A percentile compares a stretch with the other conserved stretches of the same genome.
These are phyloP conservation scores for Phialophora tarda DNA, from an alignment of 2,329 filamentous ascomycete species.

Conservation along the genomic window DNA sequence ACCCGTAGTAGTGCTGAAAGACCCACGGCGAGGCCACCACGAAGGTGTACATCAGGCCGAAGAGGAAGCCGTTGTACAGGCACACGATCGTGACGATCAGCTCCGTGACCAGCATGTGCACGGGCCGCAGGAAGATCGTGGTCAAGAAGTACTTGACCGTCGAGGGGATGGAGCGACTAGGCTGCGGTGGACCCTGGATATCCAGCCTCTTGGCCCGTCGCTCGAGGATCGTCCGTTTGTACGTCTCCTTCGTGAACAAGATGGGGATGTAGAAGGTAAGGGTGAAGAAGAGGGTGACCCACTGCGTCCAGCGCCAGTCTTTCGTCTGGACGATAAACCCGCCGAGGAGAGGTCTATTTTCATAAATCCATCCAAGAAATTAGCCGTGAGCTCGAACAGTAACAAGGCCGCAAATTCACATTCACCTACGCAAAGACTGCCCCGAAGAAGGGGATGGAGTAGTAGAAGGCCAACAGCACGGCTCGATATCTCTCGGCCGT, in stretches of 20 bases:
- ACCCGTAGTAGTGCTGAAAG: constrained; percentile 55
- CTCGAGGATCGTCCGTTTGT: constrained; percentile 40
- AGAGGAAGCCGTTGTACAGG: constrained; percentile 76
- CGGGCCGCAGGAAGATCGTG: constrained; percentile 56
- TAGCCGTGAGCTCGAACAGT: not conserved
- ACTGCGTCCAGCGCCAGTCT: constrained; percentile 46
- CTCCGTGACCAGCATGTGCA: constrained; percentile 70
- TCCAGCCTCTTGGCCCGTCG: constrained; percentile 26
- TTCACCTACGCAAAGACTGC: constrained; percentile 35
- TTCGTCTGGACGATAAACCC: constrained; percentile 68
- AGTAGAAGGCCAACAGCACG: constrained; percentile 37
- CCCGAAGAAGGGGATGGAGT: constrained; percentile 37
- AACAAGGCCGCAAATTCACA: not conserved
- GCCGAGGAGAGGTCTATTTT: constrained; percentile 46
- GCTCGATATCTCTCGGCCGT: constrained; percentile 34
- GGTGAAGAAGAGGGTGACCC: constrained; percentile 43
- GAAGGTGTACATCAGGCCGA: constrained; percentile 81
- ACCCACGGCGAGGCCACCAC: constrained; percentile 83
- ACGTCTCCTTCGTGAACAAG: constrained; percentile 44
- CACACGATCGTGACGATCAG: constrained; percentile 73
- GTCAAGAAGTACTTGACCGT: constrained; percentile 47
- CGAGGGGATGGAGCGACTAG: constrained; percentile 65
- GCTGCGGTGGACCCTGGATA: constrained; percentile 21
- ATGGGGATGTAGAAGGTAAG: constrained; percentile 43
- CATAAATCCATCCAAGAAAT: constrained; percentile 9